These are phyloP conservation scores for Staphylotrichum tortipilum DNA, from an alignment of 495 filamentous ascomycete species.

Conservation along the genomic window DNA sequence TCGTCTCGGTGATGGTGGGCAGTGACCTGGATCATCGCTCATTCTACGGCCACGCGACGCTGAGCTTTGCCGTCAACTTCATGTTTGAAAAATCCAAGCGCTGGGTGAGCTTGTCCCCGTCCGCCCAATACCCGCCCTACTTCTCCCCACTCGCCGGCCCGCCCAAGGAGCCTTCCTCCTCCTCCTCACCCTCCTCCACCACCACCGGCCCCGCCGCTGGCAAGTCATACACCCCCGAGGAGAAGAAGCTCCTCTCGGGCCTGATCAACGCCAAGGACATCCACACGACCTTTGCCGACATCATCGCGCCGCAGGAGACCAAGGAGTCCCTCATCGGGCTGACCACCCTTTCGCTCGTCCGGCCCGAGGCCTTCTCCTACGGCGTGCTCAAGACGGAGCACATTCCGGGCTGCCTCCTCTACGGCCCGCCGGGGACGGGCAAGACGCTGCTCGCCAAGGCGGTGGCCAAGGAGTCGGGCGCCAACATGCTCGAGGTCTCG, in stretches of 20 bases:
- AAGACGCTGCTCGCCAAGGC: constrained; percentile 95
- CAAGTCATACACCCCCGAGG: constrained; percentile 46
- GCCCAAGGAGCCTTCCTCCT: not conserved
- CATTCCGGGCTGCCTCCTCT: constrained; percentile 82
- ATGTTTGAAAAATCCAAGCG: constrained; percentile 18
- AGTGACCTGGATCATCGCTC: too few relatives aligned
- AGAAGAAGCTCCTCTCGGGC: constrained; percentile 74
- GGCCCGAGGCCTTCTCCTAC: constrained; percentile 92
- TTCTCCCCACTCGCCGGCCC: constrained; percentile 20
- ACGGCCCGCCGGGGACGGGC: constrained; percentile 91
- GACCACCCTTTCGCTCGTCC: constrained; percentile 76
- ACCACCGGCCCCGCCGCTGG: constrained; percentile 2
- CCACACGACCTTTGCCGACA: constrained; percentile 74
- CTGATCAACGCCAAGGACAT: constrained; percentile 75
- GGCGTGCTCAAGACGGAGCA: constrained; percentile 87
- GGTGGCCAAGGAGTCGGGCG: constrained; percentile 88
- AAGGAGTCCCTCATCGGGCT: constrained; percentile 83
- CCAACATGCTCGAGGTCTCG: constrained; percentile 57
- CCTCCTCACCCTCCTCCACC: not conserved
- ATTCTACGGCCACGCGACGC: constrained; percentile 8
- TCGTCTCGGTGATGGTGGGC: too few relatives aligned
- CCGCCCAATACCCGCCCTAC: constrained; percentile 21
- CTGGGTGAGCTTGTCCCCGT: constrained; percentile 15
- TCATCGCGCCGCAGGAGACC: constrained; percentile 72
- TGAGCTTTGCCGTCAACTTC: constrained; percentile 16